These are phyloP conservation scores for Neotropicomus parvogracilis DNA, from an alignment of 1,284 basidiomycete species.

Conservation along the genomic window DNA sequence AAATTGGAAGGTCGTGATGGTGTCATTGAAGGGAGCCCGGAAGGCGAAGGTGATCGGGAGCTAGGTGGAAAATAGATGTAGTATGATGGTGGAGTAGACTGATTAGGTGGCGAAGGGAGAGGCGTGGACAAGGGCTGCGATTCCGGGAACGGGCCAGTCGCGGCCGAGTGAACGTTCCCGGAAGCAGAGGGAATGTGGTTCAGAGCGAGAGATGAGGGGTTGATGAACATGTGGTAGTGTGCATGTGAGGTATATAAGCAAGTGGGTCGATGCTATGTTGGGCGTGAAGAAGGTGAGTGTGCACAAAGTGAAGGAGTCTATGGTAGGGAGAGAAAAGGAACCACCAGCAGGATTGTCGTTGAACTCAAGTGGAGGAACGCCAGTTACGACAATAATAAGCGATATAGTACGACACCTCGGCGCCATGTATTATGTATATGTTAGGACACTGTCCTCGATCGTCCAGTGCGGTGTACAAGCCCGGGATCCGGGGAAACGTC, in stretches of 20 bases:
- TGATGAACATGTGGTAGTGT: conserved; percentile 28
- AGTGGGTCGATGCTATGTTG: conserved; percentile 14
- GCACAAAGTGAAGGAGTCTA: conserved; percentile 16
- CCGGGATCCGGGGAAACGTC: conserved; percentile 5
- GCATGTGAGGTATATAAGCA: conserved; percentile 28
- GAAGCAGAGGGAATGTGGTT: conserved; percentile 14
- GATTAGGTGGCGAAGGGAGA: conserved; percentile 9
- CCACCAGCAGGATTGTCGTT: background rate
- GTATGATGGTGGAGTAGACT: conserved; percentile 3
- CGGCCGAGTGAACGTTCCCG: conserved; percentile 8
- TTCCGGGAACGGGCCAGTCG: conserved; percentile 12
- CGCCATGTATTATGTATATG: conserved; percentile 6
- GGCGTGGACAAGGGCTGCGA: conserved; percentile 22
- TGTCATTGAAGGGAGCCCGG: conserved; percentile 7
- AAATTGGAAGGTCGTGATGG: too few species aligned
- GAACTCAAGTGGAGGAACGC: background rate
- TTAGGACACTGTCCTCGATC: conserved; percentile 7
- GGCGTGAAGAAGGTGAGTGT: conserved; percentile 25
- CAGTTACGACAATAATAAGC: conserved; percentile 23
- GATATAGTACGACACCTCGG: conserved; percentile 21
- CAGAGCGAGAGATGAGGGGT: conserved; percentile 18
- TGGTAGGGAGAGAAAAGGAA: conserved; percentile 14
- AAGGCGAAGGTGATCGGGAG: conserved; percentile 4
- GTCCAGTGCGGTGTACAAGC: conserved; percentile 14
- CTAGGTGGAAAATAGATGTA: background rate